phyloP scores from a whole-genome alignment of 768 basidiomycete genomes.

The Suillus decipiens region DNA sequence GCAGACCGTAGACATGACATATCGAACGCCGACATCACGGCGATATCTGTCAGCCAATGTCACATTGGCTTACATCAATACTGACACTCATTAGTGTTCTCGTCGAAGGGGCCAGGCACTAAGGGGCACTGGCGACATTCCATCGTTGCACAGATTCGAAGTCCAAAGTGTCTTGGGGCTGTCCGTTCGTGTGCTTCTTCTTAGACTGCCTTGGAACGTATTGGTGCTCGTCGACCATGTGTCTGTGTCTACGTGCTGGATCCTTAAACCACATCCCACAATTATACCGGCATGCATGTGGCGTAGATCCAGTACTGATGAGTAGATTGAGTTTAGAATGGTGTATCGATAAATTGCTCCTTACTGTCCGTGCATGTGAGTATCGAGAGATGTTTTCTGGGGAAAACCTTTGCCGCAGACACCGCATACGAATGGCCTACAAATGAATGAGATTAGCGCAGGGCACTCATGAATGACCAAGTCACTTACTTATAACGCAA shows the following conservation, averaged over 20 bases:
- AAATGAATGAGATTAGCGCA: constrained; percentile 16
- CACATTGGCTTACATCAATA: not conserved
- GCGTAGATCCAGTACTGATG: constrained; percentile 56
- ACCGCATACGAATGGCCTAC: constrained; percentile 53
- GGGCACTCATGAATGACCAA: not conserved
- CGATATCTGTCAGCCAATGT: constrained; percentile 4
- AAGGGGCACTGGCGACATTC: constrained; percentile 28
- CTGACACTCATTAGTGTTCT: constrained; percentile 2
- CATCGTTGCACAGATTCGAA: constrained; percentile 34
- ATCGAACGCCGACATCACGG: constrained; percentile 6
- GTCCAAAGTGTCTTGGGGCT: constrained; percentile 26
- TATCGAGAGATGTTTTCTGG: constrained; percentile 59
- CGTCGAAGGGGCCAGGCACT: not conserved
- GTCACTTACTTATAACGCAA: constrained; percentile 56
- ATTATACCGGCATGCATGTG: constrained; percentile 51
- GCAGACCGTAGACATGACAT: not conserved
- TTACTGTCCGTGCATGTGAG: constrained; percentile 57
- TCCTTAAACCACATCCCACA: constrained; percentile 63
- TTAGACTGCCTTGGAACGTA: constrained; percentile 48
- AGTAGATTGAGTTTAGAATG: constrained; percentile 4
- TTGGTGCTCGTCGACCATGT: constrained; percentile 53
- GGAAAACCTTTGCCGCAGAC: constrained; percentile 57
- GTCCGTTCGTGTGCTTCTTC: constrained; percentile 44
- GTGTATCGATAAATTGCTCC: constrained; percentile 21
- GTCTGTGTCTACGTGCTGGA: constrained; percentile 62